Evolutionary conservation across 1,284 basidiomycete species (phyloP), one percentile per base, ranked within the genome.

Genomic region (Earliella scabrosa): DNA sequence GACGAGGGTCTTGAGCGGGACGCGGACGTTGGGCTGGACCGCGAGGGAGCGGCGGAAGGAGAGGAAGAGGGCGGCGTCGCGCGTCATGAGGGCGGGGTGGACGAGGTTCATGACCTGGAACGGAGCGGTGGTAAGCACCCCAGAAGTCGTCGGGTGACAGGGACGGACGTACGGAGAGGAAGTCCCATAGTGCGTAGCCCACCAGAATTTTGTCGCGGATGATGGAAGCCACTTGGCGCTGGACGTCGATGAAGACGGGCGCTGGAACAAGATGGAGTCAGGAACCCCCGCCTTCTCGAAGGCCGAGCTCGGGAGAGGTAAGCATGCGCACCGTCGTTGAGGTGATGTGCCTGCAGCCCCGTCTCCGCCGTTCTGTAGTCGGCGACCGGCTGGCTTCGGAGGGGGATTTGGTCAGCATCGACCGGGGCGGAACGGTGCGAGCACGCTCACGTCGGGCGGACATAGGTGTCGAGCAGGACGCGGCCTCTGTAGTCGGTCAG

Each of bases 11-110:
- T 68, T 63, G 39, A 87, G 71, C 14, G 77, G 74, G 16, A 83
- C 66, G 27, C 77, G 66, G 16, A 64, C 65, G 46, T 60, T 63
- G 14, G 70, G 54, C 56, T 70, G 73, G 45, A 71, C 75, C 34
- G 74, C 74, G 5, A 85, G 71, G 32, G 74, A 76, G 52, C 75
- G 76, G 26, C 81, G 76, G 55, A 86, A 75, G 14, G 83, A 82
- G 38, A 79, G 70, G 67, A 80, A 87, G 24, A 84, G 69, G 4
- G 81, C 83, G 27, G 82, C 73, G 61, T 86, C 84, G 24, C 84
- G 77, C 3, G 83, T 86, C 57, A 81, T 69, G 52, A 81, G 68
- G 5, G 82, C 75, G 9, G 82, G 77, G 66, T 85, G 83, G 16
- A 75, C 74, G 38, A 86, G 65, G 13, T 78, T 79, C 60, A 85